Evolutionary conservation across 108 stramenopile species (phyloP).

Genomic region (Conticribra weissflogii): DNA sequence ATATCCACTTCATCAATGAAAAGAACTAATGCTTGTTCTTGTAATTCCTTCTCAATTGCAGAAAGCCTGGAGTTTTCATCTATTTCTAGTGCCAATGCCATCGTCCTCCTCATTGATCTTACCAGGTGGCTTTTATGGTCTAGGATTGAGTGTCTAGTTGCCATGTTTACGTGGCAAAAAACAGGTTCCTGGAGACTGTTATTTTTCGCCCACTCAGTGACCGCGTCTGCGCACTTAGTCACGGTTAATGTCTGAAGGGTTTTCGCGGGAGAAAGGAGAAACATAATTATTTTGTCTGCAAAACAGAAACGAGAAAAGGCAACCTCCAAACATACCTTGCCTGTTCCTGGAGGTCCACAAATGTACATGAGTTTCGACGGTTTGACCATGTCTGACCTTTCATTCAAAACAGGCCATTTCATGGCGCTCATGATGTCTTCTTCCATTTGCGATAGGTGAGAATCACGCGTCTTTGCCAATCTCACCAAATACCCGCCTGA

Average conservation of each 20-base stretch:
- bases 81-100: slow-evolving; percentile 20
- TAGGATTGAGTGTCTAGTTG: slow-evolving; percentile 2
- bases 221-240: slow-evolving; percentile 20
- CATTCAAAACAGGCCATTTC: slow-evolving; percentile 23
- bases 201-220: slow-evolving; percentile 27
- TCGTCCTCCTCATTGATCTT: slow-evolving; percentile 28
- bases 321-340: slow-evolving; percentile 57
- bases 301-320: background rate
- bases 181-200: slow-evolving; percentile 19
- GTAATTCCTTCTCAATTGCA: slow-evolving; percentile 22
- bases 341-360: slow-evolving; percentile 76
- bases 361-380: slow-evolving; percentile 57
- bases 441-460: slow-evolving; percentile 14
- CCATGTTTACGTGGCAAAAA: slow-evolving; percentile 30
- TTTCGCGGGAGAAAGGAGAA: background rate
- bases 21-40: slow-evolving; percentile 46
- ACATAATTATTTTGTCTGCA: background rate
- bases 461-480: too few species aligned
- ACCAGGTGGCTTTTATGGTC: slow-evolving; percentile 10
- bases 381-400: slow-evolving; percentile 1
- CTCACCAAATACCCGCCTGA: slow-evolving; percentile 5
- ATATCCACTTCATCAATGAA: slow-evolving; percentile 83
- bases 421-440: slow-evolving; percentile 32
- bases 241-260: slow-evolving; percentile 40
- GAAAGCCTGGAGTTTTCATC: slow-evolving; percentile 14